Percentiles rank a stretch among this genome's conserved stretches.
Evolutionary conservation across 1,284 basidiomycete genomes (phyloP).

Genomic region (Moniliophthora roreri): DNA sequence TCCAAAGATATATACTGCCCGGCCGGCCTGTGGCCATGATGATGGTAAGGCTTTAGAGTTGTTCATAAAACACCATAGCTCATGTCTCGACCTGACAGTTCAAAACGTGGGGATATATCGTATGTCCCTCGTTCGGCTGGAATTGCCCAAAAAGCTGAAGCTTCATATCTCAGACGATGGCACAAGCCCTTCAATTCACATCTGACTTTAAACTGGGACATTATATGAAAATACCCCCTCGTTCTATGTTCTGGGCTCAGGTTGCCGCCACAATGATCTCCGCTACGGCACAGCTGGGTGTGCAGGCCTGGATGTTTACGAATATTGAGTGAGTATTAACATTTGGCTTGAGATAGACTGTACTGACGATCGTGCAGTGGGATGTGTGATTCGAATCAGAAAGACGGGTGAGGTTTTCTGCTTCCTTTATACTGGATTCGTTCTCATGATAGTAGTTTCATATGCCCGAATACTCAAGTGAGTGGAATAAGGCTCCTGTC

Average conservation of each 20-base stretch:
- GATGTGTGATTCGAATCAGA: slow-evolving; percentile 21
- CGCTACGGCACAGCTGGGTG: slow-evolving; percentile 38
- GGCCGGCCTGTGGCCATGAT: slow-evolving; percentile 60
- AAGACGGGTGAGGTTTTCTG: slow-evolving; percentile 22
- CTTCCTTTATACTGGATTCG: slow-evolving; percentile 5
- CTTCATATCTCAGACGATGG: slow-evolving; percentile 11
- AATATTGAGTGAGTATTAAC: slow-evolving; percentile 23
- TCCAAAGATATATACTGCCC: slow-evolving; percentile 37
- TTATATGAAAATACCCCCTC: slow-evolving; percentile 54
- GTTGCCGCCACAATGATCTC: slow-evolving; percentile 45
- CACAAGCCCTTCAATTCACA: slow-evolving; percentile 40
- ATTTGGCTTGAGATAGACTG: not conserved
- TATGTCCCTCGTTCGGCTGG: slow-evolving; percentile 14
- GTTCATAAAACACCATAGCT: too few relatives aligned
- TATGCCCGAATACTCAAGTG: not conserved
- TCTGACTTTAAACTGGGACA: slow-evolving; percentile 54
- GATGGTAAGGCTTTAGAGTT: slow-evolving; percentile 31
- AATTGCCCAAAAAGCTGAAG: slow-evolving; percentile 30
- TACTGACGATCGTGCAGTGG: not conserved
- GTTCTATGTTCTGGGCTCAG: slow-evolving; percentile 43
- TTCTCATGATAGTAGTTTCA: too few relatives aligned
- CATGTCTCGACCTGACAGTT: slow-evolving; percentile 25
- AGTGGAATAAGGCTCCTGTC: not conserved
- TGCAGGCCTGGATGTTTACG: slow-evolving; percentile 49
- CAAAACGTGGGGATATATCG: slow-evolving; percentile 46